Percentiles rank a stretch among this genome's conserved stretches.
Evolutionary conservation across 1,139 yeast species (phyloP).

Genomic region (Pichia cactophila): DNA sequence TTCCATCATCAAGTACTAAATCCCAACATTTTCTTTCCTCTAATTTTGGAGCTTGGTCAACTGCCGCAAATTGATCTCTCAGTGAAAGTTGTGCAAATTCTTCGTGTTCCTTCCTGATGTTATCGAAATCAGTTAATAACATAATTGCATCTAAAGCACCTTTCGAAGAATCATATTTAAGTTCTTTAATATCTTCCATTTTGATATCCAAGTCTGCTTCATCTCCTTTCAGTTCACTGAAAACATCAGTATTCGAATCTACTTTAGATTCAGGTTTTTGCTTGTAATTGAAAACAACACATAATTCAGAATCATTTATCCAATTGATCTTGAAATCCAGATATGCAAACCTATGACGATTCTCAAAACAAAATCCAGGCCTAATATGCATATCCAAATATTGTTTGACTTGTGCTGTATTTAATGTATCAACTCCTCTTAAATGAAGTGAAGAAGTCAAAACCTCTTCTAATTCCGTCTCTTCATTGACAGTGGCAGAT

Average conservation of each 20-base stretch:
- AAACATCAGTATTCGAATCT: not conserved
- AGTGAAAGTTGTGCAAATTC: constrained; percentile 11
- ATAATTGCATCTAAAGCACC: constrained; percentile 35
- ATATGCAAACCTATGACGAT: constrained; percentile 21
- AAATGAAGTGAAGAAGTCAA: constrained; percentile 46
- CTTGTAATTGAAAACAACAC: constrained; percentile 37
- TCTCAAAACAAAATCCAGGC: constrained; percentile 28
- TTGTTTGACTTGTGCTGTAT: constrained; percentile 55
- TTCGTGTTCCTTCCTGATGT: constrained; percentile 9
- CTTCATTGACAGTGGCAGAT: not conserved
- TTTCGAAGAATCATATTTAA: constrained; percentile 1
- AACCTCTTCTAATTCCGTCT: constrained; percentile 24
- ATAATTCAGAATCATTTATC: constrained; percentile 60
- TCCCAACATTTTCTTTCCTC: constrained; percentile 15
- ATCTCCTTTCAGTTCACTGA: not conserved
- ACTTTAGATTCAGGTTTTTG: not conserved
- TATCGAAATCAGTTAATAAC: constrained; percentile 9
- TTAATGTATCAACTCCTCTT: constrained; percentile 60
- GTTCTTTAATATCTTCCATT: not conserved
- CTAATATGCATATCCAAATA: constrained; percentile 47
- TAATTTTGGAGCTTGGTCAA: constrained; percentile 20
- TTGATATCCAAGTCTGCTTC: not conserved
- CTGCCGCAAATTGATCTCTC: constrained; percentile 18
- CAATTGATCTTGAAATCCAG: constrained; percentile 44
- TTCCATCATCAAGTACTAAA: constrained; percentile 6